A percentile compares a stretch with the other conserved stretches of the same genome.
These are phyloP conservation scores for Lepraria neglecta DNA, from an alignment of 495 filamentous ascomycete genomes.

Conservation along the genomic window DNA sequence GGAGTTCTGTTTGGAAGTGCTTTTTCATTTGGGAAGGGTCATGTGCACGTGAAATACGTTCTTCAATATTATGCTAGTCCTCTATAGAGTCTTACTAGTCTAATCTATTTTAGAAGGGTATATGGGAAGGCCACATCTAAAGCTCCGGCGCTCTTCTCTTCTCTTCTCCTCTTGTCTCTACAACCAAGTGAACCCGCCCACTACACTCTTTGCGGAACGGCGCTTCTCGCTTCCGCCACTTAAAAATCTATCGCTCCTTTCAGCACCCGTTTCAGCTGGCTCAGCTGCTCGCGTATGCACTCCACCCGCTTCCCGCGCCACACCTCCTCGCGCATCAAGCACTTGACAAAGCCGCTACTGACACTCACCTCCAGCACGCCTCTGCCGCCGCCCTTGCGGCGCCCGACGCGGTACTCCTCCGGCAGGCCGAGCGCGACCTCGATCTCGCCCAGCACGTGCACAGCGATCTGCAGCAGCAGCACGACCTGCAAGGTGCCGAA, in stretches of 20 bases:
- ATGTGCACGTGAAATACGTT: too few relatives aligned
- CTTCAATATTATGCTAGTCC: too few relatives aligned
- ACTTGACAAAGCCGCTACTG: conserved; percentile 9
- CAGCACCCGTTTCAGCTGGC: conserved; percentile 2
- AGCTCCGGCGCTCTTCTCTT: too few relatives aligned
- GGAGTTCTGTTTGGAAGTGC: background rate
- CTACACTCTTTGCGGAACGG: background rate
- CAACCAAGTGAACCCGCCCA: background rate
- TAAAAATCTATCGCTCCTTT: conserved; percentile 3
- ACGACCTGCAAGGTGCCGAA: conserved; percentile 14
- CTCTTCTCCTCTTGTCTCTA: background rate
- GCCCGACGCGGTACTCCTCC: conserved; percentile 1
- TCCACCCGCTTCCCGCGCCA: conserved; percentile 12
- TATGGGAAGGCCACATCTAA: too few relatives aligned
- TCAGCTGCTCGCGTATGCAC: conserved; percentile 8
- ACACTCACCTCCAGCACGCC: conserved; percentile 14
- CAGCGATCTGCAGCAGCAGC: conserved; percentile 14
- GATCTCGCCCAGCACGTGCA: conserved; percentile 16
- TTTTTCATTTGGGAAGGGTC: background rate
- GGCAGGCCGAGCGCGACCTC: conserved; percentile 16
- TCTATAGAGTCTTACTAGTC: too few relatives aligned
- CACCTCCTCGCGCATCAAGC: conserved; percentile 12
- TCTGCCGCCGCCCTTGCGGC: background rate
- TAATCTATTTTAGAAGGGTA: too few relatives aligned
- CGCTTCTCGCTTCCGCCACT: background rate